phyloP scores from a whole-genome alignment of 2,329 filamentous ascomycete species.

The Neurospora sp. region DNA sequence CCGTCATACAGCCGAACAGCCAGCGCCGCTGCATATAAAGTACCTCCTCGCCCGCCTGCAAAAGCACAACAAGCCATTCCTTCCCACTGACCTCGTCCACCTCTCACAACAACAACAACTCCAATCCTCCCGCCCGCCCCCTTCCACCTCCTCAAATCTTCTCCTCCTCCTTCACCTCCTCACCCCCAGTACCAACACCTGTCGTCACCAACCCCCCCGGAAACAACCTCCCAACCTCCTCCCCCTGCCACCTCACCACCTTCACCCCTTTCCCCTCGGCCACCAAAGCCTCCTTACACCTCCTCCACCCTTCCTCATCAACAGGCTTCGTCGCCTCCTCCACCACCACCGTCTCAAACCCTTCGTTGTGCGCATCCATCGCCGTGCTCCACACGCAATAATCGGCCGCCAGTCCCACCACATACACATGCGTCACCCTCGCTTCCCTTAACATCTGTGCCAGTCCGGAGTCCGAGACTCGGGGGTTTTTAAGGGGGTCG shows the following conservation, averaged over 20 bases:
- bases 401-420: constrained; percentile 79
- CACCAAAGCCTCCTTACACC: constrained; percentile 42
- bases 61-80: background rate
- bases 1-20: background rate
- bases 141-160: background rate
- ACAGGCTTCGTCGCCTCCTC: constrained; percentile 72
- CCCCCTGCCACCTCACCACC: constrained; percentile 48
- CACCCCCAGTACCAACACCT: background rate
- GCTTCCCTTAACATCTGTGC: constrained; percentile 43
- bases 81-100: no score
- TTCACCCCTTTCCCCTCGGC: constrained; percentile 42
- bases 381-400: constrained; percentile 83
- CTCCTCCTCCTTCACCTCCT: background rate
- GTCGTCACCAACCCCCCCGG: background rate
- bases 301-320: constrained; percentile 48
- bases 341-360: constrained; percentile 68
- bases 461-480: constrained; percentile 54
- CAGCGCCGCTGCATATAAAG: background rate
- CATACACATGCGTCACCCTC: constrained; percentile 67
- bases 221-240: constrained; percentile 44
- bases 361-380: constrained; percentile 63
- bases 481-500: constrained; percentile 60
- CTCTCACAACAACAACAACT: background rate
- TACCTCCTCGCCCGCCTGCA: background rate
- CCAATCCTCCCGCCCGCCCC: background rate